These are phyloP conservation scores for Thraustochytrium sp. DNA, from an alignment of 352 stramenopile species.

Conservation along the genomic window DNA sequence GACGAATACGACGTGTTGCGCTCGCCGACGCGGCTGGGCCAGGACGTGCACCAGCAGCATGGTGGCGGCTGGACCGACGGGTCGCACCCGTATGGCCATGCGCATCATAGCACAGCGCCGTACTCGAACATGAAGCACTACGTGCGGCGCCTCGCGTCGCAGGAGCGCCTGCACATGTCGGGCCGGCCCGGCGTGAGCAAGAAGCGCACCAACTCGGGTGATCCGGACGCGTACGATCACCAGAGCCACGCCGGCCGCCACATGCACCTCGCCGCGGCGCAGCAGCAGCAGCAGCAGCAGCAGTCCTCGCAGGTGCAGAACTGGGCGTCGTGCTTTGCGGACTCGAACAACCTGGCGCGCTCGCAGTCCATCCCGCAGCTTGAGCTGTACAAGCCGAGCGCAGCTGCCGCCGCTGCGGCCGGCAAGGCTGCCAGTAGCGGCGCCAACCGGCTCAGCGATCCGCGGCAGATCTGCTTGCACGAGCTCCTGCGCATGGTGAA, in stretches of 20 bases:
- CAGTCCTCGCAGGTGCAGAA: not conserved
- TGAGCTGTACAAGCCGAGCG: not conserved
- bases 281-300: not conserved
- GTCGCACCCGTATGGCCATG: not conserved
- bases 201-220: conserved; percentile 31
- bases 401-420: not conserved
- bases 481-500: conserved; percentile 31
- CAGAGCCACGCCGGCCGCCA: too few species aligned
- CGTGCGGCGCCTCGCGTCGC: not conserved
- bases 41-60: not conserved
- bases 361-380: not conserved
- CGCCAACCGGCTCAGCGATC: not conserved
- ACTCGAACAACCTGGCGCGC: not conserved
- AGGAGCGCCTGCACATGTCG: not conserved
- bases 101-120: not conserved
- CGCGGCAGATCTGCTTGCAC: not conserved
- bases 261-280: too few species aligned
- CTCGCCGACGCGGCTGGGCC: not conserved
- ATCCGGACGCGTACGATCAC: too few species aligned
- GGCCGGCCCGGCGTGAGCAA: not conserved
- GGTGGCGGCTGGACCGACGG: not conserved
- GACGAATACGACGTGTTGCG: not conserved
- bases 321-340: not conserved
- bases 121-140: not conserved
- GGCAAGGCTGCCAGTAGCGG: not conserved